Evolutionary conservation across 192 early-diverging fungal species (phyloP).

Genomic region (Entomortierella parvispora): DNA sequence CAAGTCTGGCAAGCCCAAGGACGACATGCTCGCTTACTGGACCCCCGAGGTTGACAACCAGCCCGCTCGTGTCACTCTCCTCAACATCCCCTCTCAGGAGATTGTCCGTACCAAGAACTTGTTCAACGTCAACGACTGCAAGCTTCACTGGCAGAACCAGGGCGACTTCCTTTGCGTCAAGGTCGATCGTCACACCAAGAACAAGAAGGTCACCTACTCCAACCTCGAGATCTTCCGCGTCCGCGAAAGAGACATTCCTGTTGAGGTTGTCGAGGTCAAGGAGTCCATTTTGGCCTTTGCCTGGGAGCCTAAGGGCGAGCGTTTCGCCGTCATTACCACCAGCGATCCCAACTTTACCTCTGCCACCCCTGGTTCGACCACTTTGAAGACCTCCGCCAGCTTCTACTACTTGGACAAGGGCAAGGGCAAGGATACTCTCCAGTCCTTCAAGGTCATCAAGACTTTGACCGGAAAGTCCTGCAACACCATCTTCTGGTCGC

Average conservation of each 20-base stretch:
- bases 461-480: slow-evolving; percentile 82
- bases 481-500: slow-evolving; percentile 93
- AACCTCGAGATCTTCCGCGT: slow-evolving; percentile 97
- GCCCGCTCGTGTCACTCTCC: slow-evolving; percentile 95
- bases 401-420: slow-evolving; percentile 87
- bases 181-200: slow-evolving; percentile 90
- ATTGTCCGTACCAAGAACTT: slow-evolving; percentile 97
- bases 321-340: slow-evolving; percentile 91
- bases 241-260: slow-evolving; percentile 93
- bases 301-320: slow-evolving; percentile 95
- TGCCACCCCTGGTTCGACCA: slow-evolving; percentile 62
- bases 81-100: slow-evolving; percentile 84
- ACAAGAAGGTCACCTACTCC: slow-evolving; percentile 88
- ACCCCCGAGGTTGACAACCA: slow-evolving; percentile 95
- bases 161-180: slow-evolving; percentile 93
- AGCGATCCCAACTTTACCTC: slow-evolving; percentile 67
- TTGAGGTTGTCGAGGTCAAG: slow-evolving; percentile 95
- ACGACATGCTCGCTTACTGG: slow-evolving; percentile 92
- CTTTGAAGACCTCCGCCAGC: slow-evolving; percentile 74
- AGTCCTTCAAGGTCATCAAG: slow-evolving; percentile 87
- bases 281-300: slow-evolving; percentile 84
- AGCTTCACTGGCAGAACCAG: slow-evolving; percentile 90
- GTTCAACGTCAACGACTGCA: slow-evolving; percentile 91
- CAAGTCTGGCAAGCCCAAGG: slow-evolving; percentile 56
- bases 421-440: slow-evolving; percentile 71